Evolutionary conservation across 75 land plant genomes (phyloP).

Genomic region (Pinus albicaulis): DNA sequence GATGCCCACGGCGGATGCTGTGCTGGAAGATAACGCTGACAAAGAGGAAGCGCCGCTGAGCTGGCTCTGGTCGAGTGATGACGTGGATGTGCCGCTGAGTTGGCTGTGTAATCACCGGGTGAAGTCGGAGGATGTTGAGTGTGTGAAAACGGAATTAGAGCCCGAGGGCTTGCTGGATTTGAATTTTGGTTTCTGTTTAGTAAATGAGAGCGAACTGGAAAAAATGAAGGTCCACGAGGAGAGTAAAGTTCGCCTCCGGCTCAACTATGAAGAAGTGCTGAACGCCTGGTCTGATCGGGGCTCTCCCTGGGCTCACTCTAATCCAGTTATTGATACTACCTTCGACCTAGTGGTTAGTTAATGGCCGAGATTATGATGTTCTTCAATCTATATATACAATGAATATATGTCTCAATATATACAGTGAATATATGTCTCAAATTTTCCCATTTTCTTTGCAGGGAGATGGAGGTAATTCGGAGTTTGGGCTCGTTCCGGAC

Average conservation of each 20-base stretch:
- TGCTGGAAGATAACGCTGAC: too few relatives aligned
- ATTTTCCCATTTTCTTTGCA: background rate
- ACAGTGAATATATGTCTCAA: too few relatives aligned
- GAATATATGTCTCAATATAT: too few relatives aligned
- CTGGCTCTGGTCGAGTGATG: background rate
- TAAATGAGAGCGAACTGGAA: background rate
- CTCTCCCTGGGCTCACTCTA: conserved; percentile 10
- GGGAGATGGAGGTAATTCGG: background rate
- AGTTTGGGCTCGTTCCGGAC: conserved; percentile 1
- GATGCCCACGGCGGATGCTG: too few relatives aligned
- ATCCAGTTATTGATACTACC: too few relatives aligned
- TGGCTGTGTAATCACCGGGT: conserved; percentile 12
- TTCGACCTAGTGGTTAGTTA: too few relatives aligned
- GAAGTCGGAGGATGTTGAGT: background rate
- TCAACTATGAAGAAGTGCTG: conserved; percentile 34
- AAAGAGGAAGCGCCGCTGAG: background rate
- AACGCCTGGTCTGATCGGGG: conserved; percentile 40
- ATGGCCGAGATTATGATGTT: too few relatives aligned
- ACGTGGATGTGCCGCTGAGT: background rate
- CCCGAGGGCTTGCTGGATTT: conserved; percentile 1
- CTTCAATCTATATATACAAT: too few relatives aligned
- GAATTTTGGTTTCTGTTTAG: background rate
- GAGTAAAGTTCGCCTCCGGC: conserved; percentile 11
- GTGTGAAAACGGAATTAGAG: background rate
- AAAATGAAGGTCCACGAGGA: conserved; percentile 13